These are phyloP conservation scores for Scedosporium aurantiacum DNA, from an alignment of 2,329 filamentous ascomycete genomes.

Conservation along the genomic window DNA sequence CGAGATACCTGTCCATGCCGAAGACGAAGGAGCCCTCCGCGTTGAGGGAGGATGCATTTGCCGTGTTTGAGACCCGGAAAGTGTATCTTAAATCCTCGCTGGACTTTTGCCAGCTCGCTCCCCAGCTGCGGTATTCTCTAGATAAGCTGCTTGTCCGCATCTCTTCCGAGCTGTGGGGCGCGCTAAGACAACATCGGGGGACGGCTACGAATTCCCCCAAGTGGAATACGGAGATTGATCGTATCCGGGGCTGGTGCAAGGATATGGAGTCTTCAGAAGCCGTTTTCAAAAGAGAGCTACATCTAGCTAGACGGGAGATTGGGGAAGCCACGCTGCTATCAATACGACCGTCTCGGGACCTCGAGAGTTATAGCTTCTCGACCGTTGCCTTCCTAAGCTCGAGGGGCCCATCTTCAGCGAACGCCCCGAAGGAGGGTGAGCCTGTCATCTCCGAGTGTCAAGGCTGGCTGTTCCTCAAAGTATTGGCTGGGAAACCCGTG, in stretches of 20 bases:
- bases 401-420: slow-evolving; percentile 53
- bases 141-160: slow-evolving; percentile 80
- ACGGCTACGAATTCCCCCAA: slow-evolving; percentile 51
- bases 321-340: slow-evolving; percentile 62
- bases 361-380: slow-evolving; percentile 84
- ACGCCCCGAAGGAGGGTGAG: slow-evolving; percentile 36
- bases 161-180: slow-evolving; percentile 78
- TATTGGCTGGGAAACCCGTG: slow-evolving; percentile 75
- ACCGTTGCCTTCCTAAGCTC: slow-evolving; percentile 80
- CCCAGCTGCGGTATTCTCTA: slow-evolving; percentile 71
- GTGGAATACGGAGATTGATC: slow-evolving; percentile 73
- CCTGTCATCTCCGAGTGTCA: slow-evolving; percentile 66
- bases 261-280: slow-evolving; percentile 89
- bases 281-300: slow-evolving; percentile 70
- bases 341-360: slow-evolving; percentile 73
- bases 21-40: slow-evolving; percentile 92
- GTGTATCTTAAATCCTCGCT: slow-evolving; percentile 83
- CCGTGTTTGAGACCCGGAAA: slow-evolving; percentile 85
- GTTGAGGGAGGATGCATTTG: slow-evolving; percentile 87
- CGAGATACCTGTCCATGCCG: slow-evolving; percentile 71
- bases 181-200: slow-evolving; percentile 66
- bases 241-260: slow-evolving; percentile 82
- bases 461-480: slow-evolving; percentile 82
- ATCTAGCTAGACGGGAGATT: slow-evolving; percentile 68
- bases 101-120: slow-evolving; percentile 83